Evolutionary conservation across 2,329 filamentous ascomycete genomes (phyloP).

Genomic region (Tolypocladium sp.): DNA sequence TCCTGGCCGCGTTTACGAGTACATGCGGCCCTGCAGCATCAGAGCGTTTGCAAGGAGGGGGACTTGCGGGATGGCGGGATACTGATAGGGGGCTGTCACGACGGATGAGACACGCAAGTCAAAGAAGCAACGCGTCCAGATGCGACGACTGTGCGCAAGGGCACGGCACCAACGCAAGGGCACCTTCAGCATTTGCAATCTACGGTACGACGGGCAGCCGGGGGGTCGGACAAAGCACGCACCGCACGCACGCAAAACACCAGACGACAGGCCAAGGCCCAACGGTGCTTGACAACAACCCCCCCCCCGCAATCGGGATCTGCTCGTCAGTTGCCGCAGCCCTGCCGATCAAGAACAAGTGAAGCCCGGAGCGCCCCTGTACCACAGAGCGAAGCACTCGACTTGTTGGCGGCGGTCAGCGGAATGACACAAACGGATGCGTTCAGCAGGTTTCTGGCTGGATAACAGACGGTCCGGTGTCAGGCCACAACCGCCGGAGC

Average conservation of each 20-base stretch:
- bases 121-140: neutral
- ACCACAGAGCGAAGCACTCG: neutral
- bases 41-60: neutral
- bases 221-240: neutral
- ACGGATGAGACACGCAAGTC: neutral
- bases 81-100: neutral
- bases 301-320: constrained; percentile 4
- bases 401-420: neutral
- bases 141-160: neutral
- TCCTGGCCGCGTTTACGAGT: neutral
- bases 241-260: neutral
- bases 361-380: neutral
- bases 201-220: neutral
- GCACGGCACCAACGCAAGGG: neutral
- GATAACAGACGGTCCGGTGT: neutral
- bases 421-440: neutral
- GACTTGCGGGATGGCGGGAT: neutral
- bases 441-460: neutral
- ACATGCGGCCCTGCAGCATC: neutral
- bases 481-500: neutral
- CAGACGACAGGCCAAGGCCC: neutral
- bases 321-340: neutral
- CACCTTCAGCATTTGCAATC: neutral
- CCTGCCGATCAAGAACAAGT: neutral
- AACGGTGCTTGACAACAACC: neutral